Percentiles rank a stretch among this genome's conserved stretches.
These are phyloP conservation scores for Chiua virens DNA, from an alignment of 768 basidiomycete genomes.

Conservation along the genomic window DNA sequence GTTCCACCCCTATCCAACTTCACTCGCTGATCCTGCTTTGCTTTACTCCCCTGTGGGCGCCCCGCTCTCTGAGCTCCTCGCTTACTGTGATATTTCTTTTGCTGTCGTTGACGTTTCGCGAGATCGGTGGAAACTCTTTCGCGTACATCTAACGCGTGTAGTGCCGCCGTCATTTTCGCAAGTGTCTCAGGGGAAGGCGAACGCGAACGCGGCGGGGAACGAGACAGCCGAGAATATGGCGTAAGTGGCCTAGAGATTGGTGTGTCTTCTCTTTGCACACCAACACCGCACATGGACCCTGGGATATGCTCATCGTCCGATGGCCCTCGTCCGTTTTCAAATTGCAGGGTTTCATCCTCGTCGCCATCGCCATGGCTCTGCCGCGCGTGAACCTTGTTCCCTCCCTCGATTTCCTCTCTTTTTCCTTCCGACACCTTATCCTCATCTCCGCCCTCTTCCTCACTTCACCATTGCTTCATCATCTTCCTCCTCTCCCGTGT, in stretches of 20 bases:
- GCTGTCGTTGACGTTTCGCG: conserved; percentile 59
- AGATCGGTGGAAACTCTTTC: conserved; percentile 64
- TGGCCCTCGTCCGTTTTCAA: conserved; percentile 12
- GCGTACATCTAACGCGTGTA: conserved; percentile 44
- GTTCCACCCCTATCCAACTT: conserved; percentile 58
- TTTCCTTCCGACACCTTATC: conserved; percentile 39
- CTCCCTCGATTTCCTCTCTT: conserved; percentile 31
- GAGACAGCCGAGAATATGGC: conserved; percentile 44
- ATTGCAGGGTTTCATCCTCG: conserved; percentile 3
- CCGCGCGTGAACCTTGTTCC: conserved; percentile 16
- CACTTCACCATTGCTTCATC: conserved; percentile 27
- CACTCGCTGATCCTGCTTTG: conserved; percentile 72
- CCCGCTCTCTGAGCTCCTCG: conserved; percentile 61
- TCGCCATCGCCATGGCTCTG: conserved; percentile 11
- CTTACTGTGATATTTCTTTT: conserved; percentile 79
- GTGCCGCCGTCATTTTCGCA: conserved; percentile 41
- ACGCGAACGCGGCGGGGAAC: conserved; percentile 54
- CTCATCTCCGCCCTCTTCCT: conserved; percentile 33
- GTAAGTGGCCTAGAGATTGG: conserved; percentile 28
- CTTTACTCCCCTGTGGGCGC: conserved; percentile 78
- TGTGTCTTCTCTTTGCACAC: conserved; percentile 5
- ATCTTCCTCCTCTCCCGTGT: conserved; percentile 40
- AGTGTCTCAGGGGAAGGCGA: conserved; percentile 44
- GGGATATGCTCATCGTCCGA: not conserved
- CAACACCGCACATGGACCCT: conserved; percentile 1